Evolutionary conservation across 495 filamentous ascomycete genomes (phyloP).

Genomic region (Trypethelium eluteriae): DNA sequence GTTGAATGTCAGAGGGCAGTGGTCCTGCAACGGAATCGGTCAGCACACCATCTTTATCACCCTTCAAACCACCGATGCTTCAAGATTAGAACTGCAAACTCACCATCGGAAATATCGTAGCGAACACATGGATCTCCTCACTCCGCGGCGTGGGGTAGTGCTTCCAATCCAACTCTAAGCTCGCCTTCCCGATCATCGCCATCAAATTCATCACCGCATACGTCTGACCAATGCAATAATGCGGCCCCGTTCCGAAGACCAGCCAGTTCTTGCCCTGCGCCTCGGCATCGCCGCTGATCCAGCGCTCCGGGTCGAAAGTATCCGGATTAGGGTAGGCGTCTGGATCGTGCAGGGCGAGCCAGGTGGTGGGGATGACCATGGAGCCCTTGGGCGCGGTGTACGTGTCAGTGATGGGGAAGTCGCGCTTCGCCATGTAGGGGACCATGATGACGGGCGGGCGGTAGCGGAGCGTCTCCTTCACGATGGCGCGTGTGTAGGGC

Average conservation of each 20-base stretch:
- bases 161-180: constrained; percentile 81
- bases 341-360: constrained; percentile 84
- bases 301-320: constrained; percentile 82
- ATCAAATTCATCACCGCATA: constrained; percentile 89
- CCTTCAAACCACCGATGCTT: neutral
- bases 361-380: constrained; percentile 90
- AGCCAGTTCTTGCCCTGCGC: constrained; percentile 93
- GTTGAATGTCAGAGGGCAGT: constrained; percentile 30
- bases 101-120: constrained; percentile 95
- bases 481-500: constrained; percentile 84
- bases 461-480: constrained; percentile 91
- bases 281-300: constrained; percentile 85
- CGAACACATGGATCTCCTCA: constrained; percentile 97
- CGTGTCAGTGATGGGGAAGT: constrained; percentile 80
- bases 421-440: constrained; percentile 89
- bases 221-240: constrained; percentile 93
- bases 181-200: constrained; percentile 86
- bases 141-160: constrained; percentile 72
- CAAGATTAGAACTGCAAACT: constrained; percentile 28
- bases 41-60: neutral
- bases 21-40: constrained; percentile 25
- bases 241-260: constrained; percentile 91
- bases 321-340: constrained; percentile 89
- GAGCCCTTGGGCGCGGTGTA: constrained; percentile 89
- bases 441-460: constrained; percentile 97